These are phyloP conservation scores for Scutellaria galericulata DNA, from an alignment of 257 asterid genomes.

Conservation along the genomic window DNA sequence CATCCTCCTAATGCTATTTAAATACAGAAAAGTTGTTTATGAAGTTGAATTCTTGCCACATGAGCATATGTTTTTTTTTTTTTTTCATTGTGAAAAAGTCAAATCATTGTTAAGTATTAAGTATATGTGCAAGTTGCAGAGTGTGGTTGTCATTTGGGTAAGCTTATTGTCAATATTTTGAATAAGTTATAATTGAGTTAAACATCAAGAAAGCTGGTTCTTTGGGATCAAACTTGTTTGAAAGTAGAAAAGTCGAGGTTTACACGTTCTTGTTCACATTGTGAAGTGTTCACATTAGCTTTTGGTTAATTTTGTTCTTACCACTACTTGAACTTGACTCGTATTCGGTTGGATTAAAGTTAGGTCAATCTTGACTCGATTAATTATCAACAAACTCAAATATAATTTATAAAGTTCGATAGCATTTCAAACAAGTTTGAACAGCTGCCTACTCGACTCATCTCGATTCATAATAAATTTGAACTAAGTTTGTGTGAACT, in stretches of 20 bases:
- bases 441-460: no score
- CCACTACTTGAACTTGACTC: no score
- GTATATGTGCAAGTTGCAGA: conserved; percentile 31
- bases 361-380: no score
- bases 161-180: conserved; percentile 22
- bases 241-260: conserved; percentile 23
- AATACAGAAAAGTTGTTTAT: not conserved
- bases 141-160: conserved; percentile 38
- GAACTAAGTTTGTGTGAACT: no score
- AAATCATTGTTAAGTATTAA: not conserved
- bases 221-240: conserved; percentile 20
- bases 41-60: conserved; percentile 6
- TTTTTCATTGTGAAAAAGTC: conserved; percentile 27
- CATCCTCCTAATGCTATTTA: not conserved
- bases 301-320: no score
- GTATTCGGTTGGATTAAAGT: no score
- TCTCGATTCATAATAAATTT: no score
- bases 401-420: no score
- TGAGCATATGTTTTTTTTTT: not conserved
- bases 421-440: no score
- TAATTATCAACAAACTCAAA: no score
- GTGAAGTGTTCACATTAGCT: not conserved
- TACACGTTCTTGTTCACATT: conserved; percentile 27
- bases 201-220: not conserved
- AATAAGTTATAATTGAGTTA: conserved; percentile 36